Base-by-base conservation (phyloP, 83 land plant species). In the Diphasiastrum complanatum region DNA sequence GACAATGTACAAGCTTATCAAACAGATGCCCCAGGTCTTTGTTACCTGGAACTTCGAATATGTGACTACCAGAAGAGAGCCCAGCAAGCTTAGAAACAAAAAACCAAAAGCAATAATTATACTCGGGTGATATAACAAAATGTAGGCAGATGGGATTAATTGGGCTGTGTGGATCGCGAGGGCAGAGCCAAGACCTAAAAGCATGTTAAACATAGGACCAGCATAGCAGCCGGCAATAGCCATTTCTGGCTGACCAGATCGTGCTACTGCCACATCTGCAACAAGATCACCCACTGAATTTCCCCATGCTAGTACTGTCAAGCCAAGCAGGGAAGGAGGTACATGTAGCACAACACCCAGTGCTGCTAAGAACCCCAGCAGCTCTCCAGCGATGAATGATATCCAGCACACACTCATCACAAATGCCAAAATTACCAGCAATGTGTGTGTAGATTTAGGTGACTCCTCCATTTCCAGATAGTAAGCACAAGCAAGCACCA, bases 321-420 rank as follows among this genome's bases (percentile, higher is more conserved):
- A 25, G 33, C 58, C 58, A 4, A 54, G 33, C 6, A 54, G 11
- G 5, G 58, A 28, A 18, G 58, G 58, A 54, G 58, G 29, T 18
- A 54, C n/a, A 4, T 33, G 33, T 25, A 54, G 33, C 33, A 54
- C 33, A n/a, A 54, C 25, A 6, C 58, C 58, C 5, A 54, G 33
- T 23, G 36, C 58, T 6, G 58, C 58, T 28, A 54, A 33, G 33
- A 28, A 54, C 11, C 58, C 58, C 6, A 54, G 58, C 10, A 54
- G 58, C 58, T 54, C 58, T 5, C 58, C 33, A 28, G 58, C 43
- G 14, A 54, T 25, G 58, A 54, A 54, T 18, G 58, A 54, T 22
- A 54, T 54, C 58, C 58, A 54, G 33, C 24, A 28, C 16, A 54
- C 58, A 25, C 58, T 54, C 58, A 54, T 54, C 33, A 54, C n/a